Percentiles rank a stretch among this genome's conserved stretches.
Evolutionary conservation across 2,329 filamentous ascomycete genomes (phyloP).

Genomic region (Pyrenophora tritici-repentis): DNA sequence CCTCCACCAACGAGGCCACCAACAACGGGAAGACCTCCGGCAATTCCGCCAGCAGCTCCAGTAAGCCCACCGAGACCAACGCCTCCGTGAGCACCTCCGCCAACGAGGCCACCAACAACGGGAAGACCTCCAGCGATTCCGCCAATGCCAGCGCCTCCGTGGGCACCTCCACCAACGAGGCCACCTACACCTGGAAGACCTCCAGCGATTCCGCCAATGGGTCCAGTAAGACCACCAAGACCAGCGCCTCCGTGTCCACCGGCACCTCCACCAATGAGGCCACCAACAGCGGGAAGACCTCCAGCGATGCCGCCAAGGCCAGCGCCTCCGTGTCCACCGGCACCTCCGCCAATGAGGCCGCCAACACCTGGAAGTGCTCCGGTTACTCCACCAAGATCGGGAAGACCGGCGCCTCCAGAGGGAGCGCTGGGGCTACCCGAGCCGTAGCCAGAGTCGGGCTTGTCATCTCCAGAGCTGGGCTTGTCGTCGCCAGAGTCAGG

Average conservation of each 20-base stretch:
- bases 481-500: not conserved
- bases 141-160: not conserved
- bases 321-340: not conserved
- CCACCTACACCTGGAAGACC: not conserved
- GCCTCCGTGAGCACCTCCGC: not conserved
- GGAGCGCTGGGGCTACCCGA: not conserved
- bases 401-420: not conserved
- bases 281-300: not conserved
- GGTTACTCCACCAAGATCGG: not conserved
- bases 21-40: not conserved
- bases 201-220: not conserved
- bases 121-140: not conserved
- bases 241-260: not conserved
- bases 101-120: not conserved
- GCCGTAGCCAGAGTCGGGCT: not conserved
- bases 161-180: not conserved
- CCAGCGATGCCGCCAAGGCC: not conserved
- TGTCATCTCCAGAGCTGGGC: not conserved
- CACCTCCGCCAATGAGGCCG: not conserved
- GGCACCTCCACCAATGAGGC: not conserved
- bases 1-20: not conserved
- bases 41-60: no score
- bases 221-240: not conserved
- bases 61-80: not conserved
- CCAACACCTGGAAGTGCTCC: not conserved